Percentiles rank a stretch among this genome's conserved stretches.
phyloP scores from a whole-genome alignment of 495 filamentous ascomycete genomes.

The Tuber microsphaerosporum region DNA sequence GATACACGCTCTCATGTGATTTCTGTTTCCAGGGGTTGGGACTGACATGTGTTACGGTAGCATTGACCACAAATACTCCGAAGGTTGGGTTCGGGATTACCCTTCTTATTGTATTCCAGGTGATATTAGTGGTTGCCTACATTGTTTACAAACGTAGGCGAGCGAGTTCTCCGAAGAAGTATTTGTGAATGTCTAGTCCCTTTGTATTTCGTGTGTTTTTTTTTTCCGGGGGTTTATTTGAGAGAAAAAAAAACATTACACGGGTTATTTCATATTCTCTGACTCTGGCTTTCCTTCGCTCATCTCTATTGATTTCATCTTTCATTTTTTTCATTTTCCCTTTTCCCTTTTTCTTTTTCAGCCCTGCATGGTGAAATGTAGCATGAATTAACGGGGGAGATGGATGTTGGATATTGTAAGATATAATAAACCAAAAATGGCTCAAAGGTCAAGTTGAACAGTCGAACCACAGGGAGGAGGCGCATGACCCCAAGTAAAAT shows the following conservation, averaged over 20 bases:
- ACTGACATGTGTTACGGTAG: constrained; percentile 42
- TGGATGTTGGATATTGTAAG: neutral
- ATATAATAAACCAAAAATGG: constrained; percentile 1
- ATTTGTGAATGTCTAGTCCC: constrained; percentile 52
- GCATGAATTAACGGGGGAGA: constrained; percentile 1
- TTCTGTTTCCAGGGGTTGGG: constrained; percentile 14
- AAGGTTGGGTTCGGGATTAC: constrained; percentile 68
- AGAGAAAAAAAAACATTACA: neutral
- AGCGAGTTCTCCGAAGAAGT: constrained; percentile 79
- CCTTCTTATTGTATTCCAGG: constrained; percentile 68
- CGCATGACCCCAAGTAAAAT: constrained; percentile 4
- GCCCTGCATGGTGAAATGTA: neutral
- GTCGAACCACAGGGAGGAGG: neutral
- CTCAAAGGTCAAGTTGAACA: neutral
- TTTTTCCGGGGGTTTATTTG: neutral
- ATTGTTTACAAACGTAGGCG: constrained; percentile 75
- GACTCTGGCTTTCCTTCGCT: neutral
- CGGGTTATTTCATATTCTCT: neutral
- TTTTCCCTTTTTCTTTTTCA: neutral
- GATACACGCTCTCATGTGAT: constrained; percentile 21
- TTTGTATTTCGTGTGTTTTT: neutral
- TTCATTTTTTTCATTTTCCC: neutral
- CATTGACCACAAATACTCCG: constrained; percentile 54
- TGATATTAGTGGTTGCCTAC: constrained; percentile 61
- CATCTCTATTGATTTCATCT: neutral